These are phyloP conservation scores for Helichrysum umbraculigerum DNA, from an alignment of 129 eudicot genomes.

Conservation along the genomic window DNA sequence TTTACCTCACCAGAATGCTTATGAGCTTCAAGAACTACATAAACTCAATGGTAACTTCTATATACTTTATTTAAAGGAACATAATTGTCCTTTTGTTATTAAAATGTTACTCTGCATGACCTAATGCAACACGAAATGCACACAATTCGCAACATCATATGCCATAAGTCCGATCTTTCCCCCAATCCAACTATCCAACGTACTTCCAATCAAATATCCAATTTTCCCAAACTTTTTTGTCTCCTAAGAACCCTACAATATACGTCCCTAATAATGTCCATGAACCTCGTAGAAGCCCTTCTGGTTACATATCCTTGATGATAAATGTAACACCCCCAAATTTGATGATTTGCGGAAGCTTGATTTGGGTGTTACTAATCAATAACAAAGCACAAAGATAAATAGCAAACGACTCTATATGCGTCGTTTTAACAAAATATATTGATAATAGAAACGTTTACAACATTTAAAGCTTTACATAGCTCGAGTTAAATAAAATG, in stretches of 20 bases:
- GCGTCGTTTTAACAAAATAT: no score
- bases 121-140: constrained; percentile 48
- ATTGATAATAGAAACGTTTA: no score
- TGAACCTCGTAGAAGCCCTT: constrained; percentile 67
- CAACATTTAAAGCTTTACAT: no score
- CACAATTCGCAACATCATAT: constrained; percentile 67
- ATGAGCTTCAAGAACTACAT: background rate
- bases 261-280: constrained; percentile 86
- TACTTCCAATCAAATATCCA: constrained; percentile 85
- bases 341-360: no score
- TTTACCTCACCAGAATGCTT: background rate
- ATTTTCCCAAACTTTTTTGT: constrained; percentile 62
- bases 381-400: no score
- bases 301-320: constrained; percentile 59
- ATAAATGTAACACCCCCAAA: no score
- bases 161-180: constrained; percentile 84
- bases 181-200: constrained; percentile 91
- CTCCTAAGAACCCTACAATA: constrained; percentile 56
- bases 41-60: background rate
- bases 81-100: no score
- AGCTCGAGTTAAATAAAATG: no score
- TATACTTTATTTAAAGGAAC: background rate
- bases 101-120: constrained; percentile 19
- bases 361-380: no score
- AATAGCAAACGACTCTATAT: no score